Base-by-base conservation (phyloP, 2,329 filamentous ascomycete genomes). In the Diaporthe batatas region DNA sequence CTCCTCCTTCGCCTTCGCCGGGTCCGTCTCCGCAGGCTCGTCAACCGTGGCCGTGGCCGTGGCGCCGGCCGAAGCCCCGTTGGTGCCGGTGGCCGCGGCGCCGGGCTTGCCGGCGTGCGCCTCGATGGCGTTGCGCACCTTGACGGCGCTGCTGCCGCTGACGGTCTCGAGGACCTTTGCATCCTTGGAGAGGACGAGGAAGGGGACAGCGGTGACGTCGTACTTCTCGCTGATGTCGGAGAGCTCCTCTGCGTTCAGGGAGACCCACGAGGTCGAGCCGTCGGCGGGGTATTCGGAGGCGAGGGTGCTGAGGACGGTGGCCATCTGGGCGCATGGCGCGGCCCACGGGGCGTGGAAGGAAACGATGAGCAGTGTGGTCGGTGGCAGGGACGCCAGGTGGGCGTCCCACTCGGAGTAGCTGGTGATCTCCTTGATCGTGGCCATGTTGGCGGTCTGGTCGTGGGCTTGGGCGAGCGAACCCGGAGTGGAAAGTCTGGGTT, bases 261-360 rank as follows among this genome's bases (percentile, higher is more conserved):
- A 93, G 74, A 97, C 89, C 91, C 98, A 99, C 77, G 91, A 91
- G 77, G 95, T 93, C 71, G 88, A 86, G 21, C 88, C 85, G 76
- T 89, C 87, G 78, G 89, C 87, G 75, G 94, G 91, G 84, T 97
- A 98, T 81, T 95, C 94, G 79, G 91, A 91, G 76, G 96, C 95
- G 76, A 99, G 93, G 29, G 94, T 93, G 80, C 90, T 88, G 76
- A 99, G 90, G 77, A 98, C 93, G 67, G 91, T 93, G 77, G 90
- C 91, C 95, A 98, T 98, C 84, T 98, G 95, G 75, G 93, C 91
- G 87, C 96, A 98, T 58, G 96, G 96, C 73, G 95, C 95, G 39
- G 96, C 96, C 96, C 96, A 99, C 76, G 95, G 93, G 25, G 96
- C 95, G 82, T 98, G 93, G 87, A 99, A 99, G 82, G 95, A 98